Evolutionary conservation across 176 grass and related monocot species (phyloP), one percentile per base, ranked within the genome.

Genomic region (Poa pratensis): DNA sequence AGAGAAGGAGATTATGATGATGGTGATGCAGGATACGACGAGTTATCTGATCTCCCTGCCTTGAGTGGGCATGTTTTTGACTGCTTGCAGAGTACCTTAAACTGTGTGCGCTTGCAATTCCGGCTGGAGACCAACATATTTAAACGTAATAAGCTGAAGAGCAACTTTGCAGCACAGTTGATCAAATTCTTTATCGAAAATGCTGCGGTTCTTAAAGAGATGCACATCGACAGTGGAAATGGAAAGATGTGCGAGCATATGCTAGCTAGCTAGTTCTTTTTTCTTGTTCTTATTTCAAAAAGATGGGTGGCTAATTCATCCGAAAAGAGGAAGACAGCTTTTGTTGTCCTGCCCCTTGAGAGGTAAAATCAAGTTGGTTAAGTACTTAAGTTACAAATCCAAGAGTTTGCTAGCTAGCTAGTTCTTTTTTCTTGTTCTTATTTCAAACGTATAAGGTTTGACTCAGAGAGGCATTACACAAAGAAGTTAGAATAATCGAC

Each of bases 211-310:
- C 71, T 74, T 27, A n/a, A 74, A 28, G 71, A 74, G 24, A 49
- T 74, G 71, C 43, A 50, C 45, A 74, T 70, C n/a, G 67, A 70
- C 67, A 9, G 9, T 20, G 67, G 67, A 22, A 70, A 70, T 2
- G 67, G 19, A 3, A 74, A 74, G 3, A 27, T 74, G 71, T 49
- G 3, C 1, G 15, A 26, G 7, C 45, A 74, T 24, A 17, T 74
- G 26, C n/a, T n/a, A n/a, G 70, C 0, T 26, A 8, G 12, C 13
- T 16, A 73, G n/a, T n/a, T n/a, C n/a, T n/a, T n/a, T n/a, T n/a
- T n/a, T n/a, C n/a, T n/a, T n/a, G n/a, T n/a, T n/a, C n/a, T n/a
- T n/a, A n/a, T n/a, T n/a, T n/a, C n/a, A n/a, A n/a, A n/a, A n/a
- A 73, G 39, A 73, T 73, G 69, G 69, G 3, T 46, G 7, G 11